Evolutionary conservation across 2,329 filamentous ascomycete species (phyloP).

Genomic region (Aspergillus calidoustus): DNA sequence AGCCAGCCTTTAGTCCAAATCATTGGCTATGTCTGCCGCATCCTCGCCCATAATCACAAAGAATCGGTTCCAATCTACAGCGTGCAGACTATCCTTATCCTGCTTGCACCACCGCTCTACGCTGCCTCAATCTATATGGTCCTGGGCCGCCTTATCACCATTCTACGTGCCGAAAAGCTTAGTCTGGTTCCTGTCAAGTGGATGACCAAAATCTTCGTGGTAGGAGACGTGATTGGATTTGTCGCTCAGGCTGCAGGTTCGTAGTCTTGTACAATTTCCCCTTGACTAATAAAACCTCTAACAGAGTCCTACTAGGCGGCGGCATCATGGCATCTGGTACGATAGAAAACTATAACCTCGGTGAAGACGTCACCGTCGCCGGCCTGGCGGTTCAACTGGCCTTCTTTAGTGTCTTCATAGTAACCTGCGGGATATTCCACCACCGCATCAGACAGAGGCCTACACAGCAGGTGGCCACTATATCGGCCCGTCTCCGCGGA

Average conservation of each 20-base stretch:
- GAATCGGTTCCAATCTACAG: constrained; percentile 33
- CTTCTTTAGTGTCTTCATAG: constrained; percentile 61
- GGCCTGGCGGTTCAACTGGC: constrained; percentile 64
- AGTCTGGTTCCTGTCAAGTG: neutral
- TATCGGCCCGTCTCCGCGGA: neutral
- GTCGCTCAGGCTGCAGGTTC: constrained; percentile 35
- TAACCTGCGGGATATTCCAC: constrained; percentile 57
- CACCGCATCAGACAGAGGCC: constrained; percentile 42
- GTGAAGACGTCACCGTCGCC: constrained; percentile 52
- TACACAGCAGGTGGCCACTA: constrained; percentile 14
- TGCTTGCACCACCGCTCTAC: constrained; percentile 47
- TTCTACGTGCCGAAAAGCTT: neutral
- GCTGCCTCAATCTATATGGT: constrained; percentile 43
- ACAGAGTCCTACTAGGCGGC: constrained; percentile 18
- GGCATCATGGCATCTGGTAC: constrained; percentile 21
- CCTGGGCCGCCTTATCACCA: constrained; percentile 1
- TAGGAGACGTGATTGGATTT: constrained; percentile 40
- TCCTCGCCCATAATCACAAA: constrained; percentile 7
- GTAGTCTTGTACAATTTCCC: neutral
- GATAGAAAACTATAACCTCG: constrained; percentile 13
- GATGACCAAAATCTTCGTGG: constrained; percentile 34
- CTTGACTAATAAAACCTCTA: neutral
- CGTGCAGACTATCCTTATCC: constrained; percentile 40
- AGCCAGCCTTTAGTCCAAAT: constrained; percentile 48
- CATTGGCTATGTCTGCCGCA: constrained; percentile 36